Conservation (phyloP, 192 early-diverging fungal species). For the Lobosporangium transversale region DNA sequence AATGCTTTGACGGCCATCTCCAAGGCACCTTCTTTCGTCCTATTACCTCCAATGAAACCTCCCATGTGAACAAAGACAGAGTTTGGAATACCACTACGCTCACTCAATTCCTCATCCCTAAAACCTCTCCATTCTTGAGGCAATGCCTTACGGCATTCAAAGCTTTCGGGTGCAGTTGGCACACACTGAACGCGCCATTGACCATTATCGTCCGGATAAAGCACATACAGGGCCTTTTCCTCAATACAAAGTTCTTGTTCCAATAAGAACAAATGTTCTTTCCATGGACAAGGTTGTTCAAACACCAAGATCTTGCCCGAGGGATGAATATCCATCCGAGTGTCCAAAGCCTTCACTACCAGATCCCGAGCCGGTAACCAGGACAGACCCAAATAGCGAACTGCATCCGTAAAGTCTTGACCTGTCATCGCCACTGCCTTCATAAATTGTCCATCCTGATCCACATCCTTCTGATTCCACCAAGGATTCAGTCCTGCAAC, state of each 20-base stretch:
- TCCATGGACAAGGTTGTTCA: conserved; percentile 91
- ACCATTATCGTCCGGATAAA: conserved; percentile 35
- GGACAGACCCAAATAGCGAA: conserved; percentile 74
- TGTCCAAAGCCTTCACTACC: conserved; percentile 77
- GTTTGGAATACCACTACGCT: conserved; percentile 76
- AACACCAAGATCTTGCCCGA: conserved; percentile 86
- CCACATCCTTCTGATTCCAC: conserved; percentile 90
- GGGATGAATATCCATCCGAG: conserved; percentile 65
- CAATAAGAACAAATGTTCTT: conserved; percentile 84
- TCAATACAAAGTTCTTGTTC: conserved; percentile 67
- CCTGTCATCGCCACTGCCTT: conserved; percentile 83
- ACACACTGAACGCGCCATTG: conserved; percentile 44
- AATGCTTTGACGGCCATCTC: conserved; percentile 73
- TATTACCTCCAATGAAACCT: conserved; percentile 63
- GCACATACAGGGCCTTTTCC: conserved; percentile 36
- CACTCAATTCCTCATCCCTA: conserved; percentile 85
- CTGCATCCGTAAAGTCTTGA: conserved; percentile 73
- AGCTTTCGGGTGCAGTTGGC: conserved; percentile 37
- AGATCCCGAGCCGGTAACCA: conserved; percentile 93
- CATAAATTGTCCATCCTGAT: conserved; percentile 75
- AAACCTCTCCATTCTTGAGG: conserved; percentile 72
- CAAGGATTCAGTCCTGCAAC: conserved; percentile 91
- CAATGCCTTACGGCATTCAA: conserved; percentile 47
- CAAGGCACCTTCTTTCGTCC: conserved; percentile 80
- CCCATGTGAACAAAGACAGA: conserved; percentile 90